A percentile compares a stretch with the other conserved stretches of the same genome.
These are phyloP conservation scores for Sphenostylis stenocarpa DNA, from an alignment of 306 rosid species.

Conservation along the genomic window DNA sequence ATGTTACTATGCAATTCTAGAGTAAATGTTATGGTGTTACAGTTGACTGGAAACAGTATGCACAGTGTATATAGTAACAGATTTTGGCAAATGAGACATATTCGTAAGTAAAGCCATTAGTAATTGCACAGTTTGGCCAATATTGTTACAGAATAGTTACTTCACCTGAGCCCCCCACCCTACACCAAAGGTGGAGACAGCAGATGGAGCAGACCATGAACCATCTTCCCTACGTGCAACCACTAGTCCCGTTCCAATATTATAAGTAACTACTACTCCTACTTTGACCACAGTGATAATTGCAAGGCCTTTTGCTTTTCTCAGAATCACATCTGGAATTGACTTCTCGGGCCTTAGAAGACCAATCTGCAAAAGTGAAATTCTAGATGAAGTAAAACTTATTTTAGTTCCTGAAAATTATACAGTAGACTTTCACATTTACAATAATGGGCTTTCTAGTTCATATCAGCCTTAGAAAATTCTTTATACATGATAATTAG, in stretches of 20 bases:
- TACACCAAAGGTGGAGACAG: constrained; percentile 78
- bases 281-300: constrained; percentile 84
- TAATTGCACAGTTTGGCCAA: background rate
- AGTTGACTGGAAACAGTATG: constrained; percentile 23
- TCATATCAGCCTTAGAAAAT: constrained; percentile 2
- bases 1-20: background rate
- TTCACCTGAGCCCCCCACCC: constrained; percentile 99
- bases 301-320: constrained; percentile 96
- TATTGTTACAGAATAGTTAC: constrained; percentile 19
- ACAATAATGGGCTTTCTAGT: background rate
- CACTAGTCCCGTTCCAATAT: constrained; percentile 92
- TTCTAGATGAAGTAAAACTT: constrained; percentile 23
- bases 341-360: constrained; percentile 71
- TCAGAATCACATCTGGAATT: constrained; percentile 80
- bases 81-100: background rate
- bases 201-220: constrained; percentile 98
- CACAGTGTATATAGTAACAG: background rate
- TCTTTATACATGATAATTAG: background rate
- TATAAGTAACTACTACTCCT: constrained; percentile 85
- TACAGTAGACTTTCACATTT: background rate
- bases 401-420: background rate
- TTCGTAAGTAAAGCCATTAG: constrained; percentile 1
- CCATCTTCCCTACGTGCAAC: constrained; percentile 93
- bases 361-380: constrained; percentile 55
- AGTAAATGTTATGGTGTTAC: background rate